Conservation (phyloP, 192 early-diverging fungal genomes). For the Backusella tuberculispora region DNA sequence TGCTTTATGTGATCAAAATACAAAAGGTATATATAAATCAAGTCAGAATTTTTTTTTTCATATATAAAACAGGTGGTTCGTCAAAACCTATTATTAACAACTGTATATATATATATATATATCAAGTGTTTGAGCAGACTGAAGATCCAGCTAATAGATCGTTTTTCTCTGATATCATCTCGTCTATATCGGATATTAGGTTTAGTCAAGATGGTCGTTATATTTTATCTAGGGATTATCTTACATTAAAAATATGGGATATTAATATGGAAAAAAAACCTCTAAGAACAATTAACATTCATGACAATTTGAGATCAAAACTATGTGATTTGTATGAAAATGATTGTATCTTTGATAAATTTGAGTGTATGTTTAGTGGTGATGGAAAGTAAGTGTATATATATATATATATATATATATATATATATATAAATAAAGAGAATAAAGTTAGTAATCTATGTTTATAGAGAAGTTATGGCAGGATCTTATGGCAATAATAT, state of each 20-base stretch:
- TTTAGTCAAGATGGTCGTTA: slow-evolving; percentile 96
- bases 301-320: slow-evolving; percentile 93
- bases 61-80: neutral
- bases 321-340: slow-evolving; percentile 99
- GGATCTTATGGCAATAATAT: slow-evolving; percentile 99
- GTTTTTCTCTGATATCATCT: slow-evolving; percentile 99
- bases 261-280: slow-evolving; percentile 96
- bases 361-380: slow-evolving; percentile 97
- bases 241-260: slow-evolving; percentile 99
- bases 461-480: slow-evolving; percentile 78
- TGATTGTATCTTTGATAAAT: slow-evolving; percentile 99
- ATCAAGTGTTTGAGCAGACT: slow-evolving; percentile 87
- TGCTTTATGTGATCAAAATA: slow-evolving; percentile 92
- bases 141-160: slow-evolving; percentile 95
- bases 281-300: slow-evolving; percentile 94
- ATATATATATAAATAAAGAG: neutral
- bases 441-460: neutral
- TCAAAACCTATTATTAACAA: neutral
- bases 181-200: slow-evolving; percentile 96
- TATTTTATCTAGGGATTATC: slow-evolving; percentile 95
- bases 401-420: neutral
- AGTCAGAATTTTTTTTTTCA: neutral
- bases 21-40: slow-evolving; percentile 69
- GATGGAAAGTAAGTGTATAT: slow-evolving; percentile 78
- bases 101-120: neutral